Percentiles rank a stretch among this genome's conserved stretches.
These are phyloP conservation scores for Jasminum sambac DNA, from an alignment of 257 asterid species.

Conservation along the genomic window DNA sequence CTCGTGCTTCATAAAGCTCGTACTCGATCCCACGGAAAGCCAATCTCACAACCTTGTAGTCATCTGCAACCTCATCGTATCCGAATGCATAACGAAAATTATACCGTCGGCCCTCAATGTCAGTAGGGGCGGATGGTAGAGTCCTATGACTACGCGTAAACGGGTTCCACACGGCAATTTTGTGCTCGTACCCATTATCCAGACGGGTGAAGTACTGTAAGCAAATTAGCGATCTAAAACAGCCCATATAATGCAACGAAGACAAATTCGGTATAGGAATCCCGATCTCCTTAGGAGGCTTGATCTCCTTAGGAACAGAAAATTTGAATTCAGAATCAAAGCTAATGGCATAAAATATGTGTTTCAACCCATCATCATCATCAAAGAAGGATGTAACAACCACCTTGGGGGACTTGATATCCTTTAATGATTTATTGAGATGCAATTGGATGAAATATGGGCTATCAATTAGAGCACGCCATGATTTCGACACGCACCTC, in stretches of 20 bases:
- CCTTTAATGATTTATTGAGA: background rate
- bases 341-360: background rate
- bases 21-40: too few relatives aligned
- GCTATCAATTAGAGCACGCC: slow-evolving; percentile 7
- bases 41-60: too few relatives aligned
- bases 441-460: background rate
- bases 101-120: too few relatives aligned
- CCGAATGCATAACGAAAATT: too few relatives aligned
- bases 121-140: too few relatives aligned
- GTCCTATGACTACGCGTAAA: background rate
- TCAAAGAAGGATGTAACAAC: background rate
- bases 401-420: background rate
- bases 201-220: background rate
- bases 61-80: too few relatives aligned
- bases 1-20: too few relatives aligned
- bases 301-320: background rate
- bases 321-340: background rate
- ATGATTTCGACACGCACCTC: slow-evolving; percentile 12
- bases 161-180: slow-evolving; percentile 1
- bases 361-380: background rate
- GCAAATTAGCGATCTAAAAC: background rate
- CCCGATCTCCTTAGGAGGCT: too few relatives aligned
- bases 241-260: background rate
- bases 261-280: background rate
- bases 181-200: background rate